Base-by-base conservation (phyloP, 1,284 basidiomycete genomes). In the Rhizoctonia solani region DNA sequence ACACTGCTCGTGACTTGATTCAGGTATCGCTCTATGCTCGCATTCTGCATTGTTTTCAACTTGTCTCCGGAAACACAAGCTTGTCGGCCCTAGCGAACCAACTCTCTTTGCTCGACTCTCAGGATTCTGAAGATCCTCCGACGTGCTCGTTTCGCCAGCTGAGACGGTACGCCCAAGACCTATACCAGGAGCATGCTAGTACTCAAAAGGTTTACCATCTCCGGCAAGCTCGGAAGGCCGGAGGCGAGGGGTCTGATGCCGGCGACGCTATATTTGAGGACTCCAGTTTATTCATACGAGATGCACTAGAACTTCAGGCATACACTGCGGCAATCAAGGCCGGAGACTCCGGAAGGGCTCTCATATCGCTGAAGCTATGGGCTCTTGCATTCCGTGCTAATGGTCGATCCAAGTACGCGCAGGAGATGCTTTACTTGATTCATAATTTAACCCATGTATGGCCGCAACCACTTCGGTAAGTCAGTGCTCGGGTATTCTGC, bases 381-480 rank as follows among this genome's bases (percentile, higher is more conserved):
- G 74, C 76, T 0, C 68, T 76, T 1, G 72, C 72, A 16, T 80
- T 72, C 66, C 75, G 76, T 4, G 77, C 76, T 0, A 77, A 71
- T 47, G 78, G 78, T 0, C 74, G 74, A 0, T 69, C 73, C 0
- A 81, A 81, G 70, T 81, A 81, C 66, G 79, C 79, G 0, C 71
- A 79, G 41, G 77, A 80, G 70, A 76, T 78, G 73, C 70, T 81
- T 0, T 74, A 78, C 68, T 59, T 80, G 0, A 73, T 81, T 0
- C 79, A 81, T 66, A 79, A 80, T 55, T 37, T 81, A 0, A 73
- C 72, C 0, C 71, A 76, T 61, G 77, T 81, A 0, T 81, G 79
- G 80, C 76, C 76, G 1, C 63, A 69, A 21, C 41, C 70, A 2
- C 67, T 80, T 0, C 68, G 73, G 78, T 79, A 69, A 34, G 72